phyloP scores from a whole-genome alignment of 2,329 filamentous ascomycete species.

The Venturia asperata region DNA sequence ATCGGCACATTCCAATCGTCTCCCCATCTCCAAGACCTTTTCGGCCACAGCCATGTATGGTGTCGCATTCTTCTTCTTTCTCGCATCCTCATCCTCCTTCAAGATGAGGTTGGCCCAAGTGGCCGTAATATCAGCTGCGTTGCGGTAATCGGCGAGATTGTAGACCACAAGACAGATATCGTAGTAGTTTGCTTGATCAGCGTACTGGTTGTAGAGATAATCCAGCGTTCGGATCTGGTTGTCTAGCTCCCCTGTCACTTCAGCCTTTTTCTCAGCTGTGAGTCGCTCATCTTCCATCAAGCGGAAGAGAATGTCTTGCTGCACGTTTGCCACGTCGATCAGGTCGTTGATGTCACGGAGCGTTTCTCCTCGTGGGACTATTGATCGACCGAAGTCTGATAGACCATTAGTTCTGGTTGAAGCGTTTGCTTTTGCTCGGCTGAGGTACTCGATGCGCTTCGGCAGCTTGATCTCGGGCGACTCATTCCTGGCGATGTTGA shows the following conservation, averaged over 20 bases:
- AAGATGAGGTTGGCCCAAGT: conserved; percentile 57
- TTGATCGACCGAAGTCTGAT: conserved; percentile 12
- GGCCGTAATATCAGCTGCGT: conserved; percentile 70
- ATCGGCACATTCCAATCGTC: conserved; percentile 49
- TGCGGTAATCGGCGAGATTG: conserved; percentile 84
- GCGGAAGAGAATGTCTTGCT: conserved; percentile 80
- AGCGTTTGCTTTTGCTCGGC: conserved; percentile 84
- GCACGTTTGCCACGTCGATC: conserved; percentile 88
- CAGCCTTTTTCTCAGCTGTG: conserved; percentile 51
- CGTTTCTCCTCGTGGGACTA: conserved; percentile 66
- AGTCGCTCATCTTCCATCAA: conserved; percentile 64
- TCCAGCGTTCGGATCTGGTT: conserved; percentile 71
- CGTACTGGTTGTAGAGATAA: conserved; percentile 84
- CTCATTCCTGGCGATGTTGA: conserved; percentile 72
- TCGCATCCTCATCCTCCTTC: conserved; percentile 39
- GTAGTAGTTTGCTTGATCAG: conserved; percentile 85
- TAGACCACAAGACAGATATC: conserved; percentile 91
- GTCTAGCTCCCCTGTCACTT: conserved; percentile 63
- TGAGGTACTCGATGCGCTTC: conserved; percentile 81
- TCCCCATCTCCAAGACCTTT: conserved; percentile 51
- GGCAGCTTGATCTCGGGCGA: conserved; percentile 68
- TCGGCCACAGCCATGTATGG: conserved; percentile 66
- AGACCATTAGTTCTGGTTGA: conserved; percentile 58
- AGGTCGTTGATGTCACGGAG: conserved; percentile 78
- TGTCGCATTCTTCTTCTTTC: conserved; percentile 40